These are phyloP conservation scores for Antarctomyces pellizariae DNA, from an alignment of 495 filamentous ascomycete genomes.

Conservation along the genomic window DNA sequence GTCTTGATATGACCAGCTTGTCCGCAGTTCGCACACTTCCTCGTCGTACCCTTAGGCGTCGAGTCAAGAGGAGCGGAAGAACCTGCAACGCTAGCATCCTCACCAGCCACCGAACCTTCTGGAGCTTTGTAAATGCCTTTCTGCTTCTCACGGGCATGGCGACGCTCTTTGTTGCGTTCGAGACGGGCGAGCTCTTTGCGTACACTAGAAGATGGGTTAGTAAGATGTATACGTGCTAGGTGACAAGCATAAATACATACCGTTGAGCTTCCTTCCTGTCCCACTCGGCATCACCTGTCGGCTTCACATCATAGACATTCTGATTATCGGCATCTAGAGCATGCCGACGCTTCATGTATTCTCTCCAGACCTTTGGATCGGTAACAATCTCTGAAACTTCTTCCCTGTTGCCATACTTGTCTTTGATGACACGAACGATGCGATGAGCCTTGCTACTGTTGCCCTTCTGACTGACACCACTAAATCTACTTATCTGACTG, in stretches of 20 bases:
- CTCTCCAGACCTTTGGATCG: conserved; percentile 16
- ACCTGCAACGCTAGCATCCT: conserved; percentile 11
- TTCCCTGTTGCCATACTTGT: conserved; percentile 36
- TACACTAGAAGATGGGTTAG: conserved; percentile 23
- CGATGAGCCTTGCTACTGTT: conserved; percentile 47
- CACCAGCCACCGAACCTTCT: conserved; percentile 22
- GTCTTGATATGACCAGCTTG: conserved; percentile 94
- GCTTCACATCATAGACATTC: conserved; percentile 26
- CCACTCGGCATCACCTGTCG: conserved; percentile 51
- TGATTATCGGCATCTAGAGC: conserved; percentile 31
- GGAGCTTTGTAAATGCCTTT: conserved; percentile 33
- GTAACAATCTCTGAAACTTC: conserved; percentile 16
- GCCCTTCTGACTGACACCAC: conserved; percentile 38
- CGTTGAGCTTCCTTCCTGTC: conserved; percentile 29
- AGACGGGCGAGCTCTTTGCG: conserved; percentile 59
- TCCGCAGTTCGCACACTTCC: conserved; percentile 94
- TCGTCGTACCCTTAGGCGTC: conserved; percentile 43
- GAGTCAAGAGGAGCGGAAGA: conserved; percentile 17
- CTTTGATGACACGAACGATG: conserved; percentile 42
- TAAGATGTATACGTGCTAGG: conserved; percentile 1
- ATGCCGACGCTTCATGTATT: conserved; percentile 28
- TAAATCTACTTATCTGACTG: conserved; percentile 68
- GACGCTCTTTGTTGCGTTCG: conserved; percentile 73
- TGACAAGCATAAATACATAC: conserved; percentile 26
- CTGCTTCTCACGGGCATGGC: conserved; percentile 73